These are phyloP conservation scores for Moesziomyces parantarcticus DNA, from an alignment of 1,284 basidiomycete genomes.

Conservation along the genomic window DNA sequence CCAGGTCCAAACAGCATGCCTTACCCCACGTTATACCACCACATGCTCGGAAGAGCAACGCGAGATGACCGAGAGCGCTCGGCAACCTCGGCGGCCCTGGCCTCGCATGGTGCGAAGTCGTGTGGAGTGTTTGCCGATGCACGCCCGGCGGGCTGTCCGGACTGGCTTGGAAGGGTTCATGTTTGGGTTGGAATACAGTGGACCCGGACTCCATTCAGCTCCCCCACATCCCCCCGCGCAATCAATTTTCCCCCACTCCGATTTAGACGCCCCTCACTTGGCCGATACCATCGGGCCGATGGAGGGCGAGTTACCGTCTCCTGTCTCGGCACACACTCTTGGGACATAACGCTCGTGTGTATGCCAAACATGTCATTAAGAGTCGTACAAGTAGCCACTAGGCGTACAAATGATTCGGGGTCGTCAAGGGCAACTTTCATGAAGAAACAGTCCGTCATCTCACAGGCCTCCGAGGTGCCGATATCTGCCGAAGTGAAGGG, in stretches of 20 bases:
- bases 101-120: not conserved
- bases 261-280: constrained; percentile 5
- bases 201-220: not conserved
- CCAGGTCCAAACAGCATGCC: too few species aligned
- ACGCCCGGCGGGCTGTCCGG: constrained; percentile 1
- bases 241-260: constrained; percentile 25
- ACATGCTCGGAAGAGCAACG: too few species aligned
- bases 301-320: too few species aligned
- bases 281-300: not conserved
- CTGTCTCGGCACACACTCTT: too few species aligned
- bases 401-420: too few species aligned
- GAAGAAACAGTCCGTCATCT: not conserved
- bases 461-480: not conserved
- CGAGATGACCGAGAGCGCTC: constrained; percentile 3
- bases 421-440: not conserved
- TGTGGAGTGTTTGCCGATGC: constrained; percentile 7
- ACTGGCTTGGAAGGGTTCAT: not conserved
- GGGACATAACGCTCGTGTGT: too few species aligned
- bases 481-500: not conserved
- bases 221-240: constrained; percentile 7
- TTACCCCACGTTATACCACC: too few species aligned
- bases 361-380: constrained; percentile 1
- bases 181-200: not conserved
- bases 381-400: not conserved
- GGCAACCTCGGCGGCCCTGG: too few species aligned